Evolutionary conservation across 306 rosid species (phyloP), one percentile per base, ranked within the genome.

Genomic region (Canavalia gladiata): DNA sequence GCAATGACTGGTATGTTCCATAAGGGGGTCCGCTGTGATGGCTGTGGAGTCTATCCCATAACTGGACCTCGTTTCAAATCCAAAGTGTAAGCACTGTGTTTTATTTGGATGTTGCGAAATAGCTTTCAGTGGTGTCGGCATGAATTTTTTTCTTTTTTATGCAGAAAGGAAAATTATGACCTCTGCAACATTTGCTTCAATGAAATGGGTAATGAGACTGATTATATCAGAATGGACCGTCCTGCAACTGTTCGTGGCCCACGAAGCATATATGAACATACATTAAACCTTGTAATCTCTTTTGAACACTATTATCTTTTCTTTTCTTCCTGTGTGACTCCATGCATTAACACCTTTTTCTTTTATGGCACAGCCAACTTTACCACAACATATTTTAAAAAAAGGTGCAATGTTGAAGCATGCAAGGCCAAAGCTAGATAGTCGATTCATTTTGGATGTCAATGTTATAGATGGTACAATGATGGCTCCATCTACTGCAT

Each of bases 61-160:
- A 86, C 89, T 45, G 99, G 99, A 60, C 94, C 98, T 56, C 97
- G 99, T 43, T 96, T 85, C 90, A 92, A 89, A 87, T 96, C 99
- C 42, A 68, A 77, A 89, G 87, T 94, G 99, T 96, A 83, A 84
- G 97, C 49, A 82, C 72, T 47, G 55, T 67, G 13, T 71, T 55
- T 63, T 58, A 49, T 52, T 33, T 33, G 54, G 45, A 74, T 62
- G 43, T 52, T 46, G 28, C 18, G 59, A 39, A 78, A 68, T 41
- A 41, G 37, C 52, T 51, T 75, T 75, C 43, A 41, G 33, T 18
- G 33, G 1, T 25, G 50, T 8, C 49, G 62, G 47, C 10, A n/a
- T n/a, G 11, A 75, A 5, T 46, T 18, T 77, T 55, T 28, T 30
- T 76, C 9, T 58, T 75, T 42, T 68, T 76, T 65, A 46, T 78